A percentile compares a stretch with the other conserved stretches of the same genome.
phyloP scores from a whole-genome alignment of 139 green algal species.

The Spirogloea muscicola region DNA sequence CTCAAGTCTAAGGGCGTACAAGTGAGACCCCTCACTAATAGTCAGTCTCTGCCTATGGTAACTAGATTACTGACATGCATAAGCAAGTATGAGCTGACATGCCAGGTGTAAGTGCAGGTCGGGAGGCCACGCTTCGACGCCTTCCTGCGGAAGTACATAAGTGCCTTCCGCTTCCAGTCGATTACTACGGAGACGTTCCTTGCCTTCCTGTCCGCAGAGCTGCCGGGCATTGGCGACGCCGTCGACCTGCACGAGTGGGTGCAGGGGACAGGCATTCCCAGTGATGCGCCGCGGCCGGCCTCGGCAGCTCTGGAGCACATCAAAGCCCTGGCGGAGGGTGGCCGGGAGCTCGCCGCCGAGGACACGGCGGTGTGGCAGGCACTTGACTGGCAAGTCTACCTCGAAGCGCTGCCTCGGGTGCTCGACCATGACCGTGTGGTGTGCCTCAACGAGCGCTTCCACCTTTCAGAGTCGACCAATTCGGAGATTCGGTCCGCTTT shows the following conservation, averaged over 20 bases:
- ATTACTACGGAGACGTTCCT: conserved; percentile 33
- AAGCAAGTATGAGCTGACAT: too few species aligned
- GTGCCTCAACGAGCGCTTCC: conserved; percentile 24
- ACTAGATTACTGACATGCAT: too few species aligned
- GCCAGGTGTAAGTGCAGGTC: conserved; percentile 65
- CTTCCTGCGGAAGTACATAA: conserved; percentile 43
- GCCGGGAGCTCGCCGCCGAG: not conserved
- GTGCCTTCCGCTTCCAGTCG: conserved; percentile 33
- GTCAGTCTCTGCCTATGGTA: too few species aligned
- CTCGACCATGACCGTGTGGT: not conserved
- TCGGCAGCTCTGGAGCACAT: conserved; percentile 10
- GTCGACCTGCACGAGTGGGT: conserved; percentile 32
- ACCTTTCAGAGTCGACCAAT: conserved; percentile 23
- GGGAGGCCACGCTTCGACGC: conserved; percentile 18
- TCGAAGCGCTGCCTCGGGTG: conserved; percentile 14
- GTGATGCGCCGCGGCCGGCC: conserved; percentile 6
- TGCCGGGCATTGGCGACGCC: not conserved
- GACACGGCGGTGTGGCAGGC: conserved; percentile 15
- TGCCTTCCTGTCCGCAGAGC: conserved; percentile 4
- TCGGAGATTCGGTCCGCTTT: conserved; percentile 31
- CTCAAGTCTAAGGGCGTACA: too few species aligned
- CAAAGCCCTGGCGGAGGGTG: conserved; percentile 4
- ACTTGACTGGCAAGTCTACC: conserved; percentile 34
- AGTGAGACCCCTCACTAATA: too few species aligned
- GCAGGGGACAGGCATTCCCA: conserved; percentile 19